A percentile compares a stretch with the other conserved stretches of the same genome.
Evolutionary conservation across 106 monocot genomes (phyloP).

Genomic region (Allium sativum): DNA sequence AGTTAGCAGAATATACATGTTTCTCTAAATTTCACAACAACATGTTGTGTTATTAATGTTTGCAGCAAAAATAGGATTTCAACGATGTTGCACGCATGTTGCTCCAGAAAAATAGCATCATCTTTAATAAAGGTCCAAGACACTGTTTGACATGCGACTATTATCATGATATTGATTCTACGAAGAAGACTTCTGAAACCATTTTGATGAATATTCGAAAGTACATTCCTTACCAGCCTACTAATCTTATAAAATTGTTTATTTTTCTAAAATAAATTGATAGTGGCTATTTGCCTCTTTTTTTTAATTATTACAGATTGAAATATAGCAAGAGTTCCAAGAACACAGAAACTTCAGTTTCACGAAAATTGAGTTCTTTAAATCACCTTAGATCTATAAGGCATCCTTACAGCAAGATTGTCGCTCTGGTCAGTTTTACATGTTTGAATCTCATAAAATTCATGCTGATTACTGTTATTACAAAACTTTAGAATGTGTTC

Average conservation of each 20-base stretch:
- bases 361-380: constrained; percentile 33
- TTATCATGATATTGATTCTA: constrained; percentile 25
- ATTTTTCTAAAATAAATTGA: too few species aligned
- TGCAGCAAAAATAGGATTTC: constrained; percentile 23
- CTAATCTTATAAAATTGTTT: background rate
- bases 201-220: constrained; percentile 32
- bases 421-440: constrained; percentile 55
- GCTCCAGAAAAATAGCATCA: constrained; percentile 11
- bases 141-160: constrained; percentile 62
- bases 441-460: too few species aligned
- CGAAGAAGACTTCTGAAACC: constrained; percentile 9
- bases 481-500: too few species aligned
- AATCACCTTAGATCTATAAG: constrained; percentile 36
- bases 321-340: constrained; percentile 17
- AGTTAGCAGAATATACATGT: too few species aligned
- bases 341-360: constrained; percentile 9
- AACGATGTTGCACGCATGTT: constrained; percentile 39
- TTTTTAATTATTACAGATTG: constrained; percentile 25
- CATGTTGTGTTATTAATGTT: background rate
- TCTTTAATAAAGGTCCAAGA: constrained; percentile 22
- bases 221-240: constrained; percentile 15
- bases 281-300: too few species aligned
- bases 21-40: too few species aligned
- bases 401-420: constrained; percentile 68
- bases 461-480: too few species aligned